Evolutionary conservation across 225 moss, liverwort and hornwort genomes (phyloP), one percentile per base, ranked within the genome.

Genomic region (Polytrichum formosum): DNA sequence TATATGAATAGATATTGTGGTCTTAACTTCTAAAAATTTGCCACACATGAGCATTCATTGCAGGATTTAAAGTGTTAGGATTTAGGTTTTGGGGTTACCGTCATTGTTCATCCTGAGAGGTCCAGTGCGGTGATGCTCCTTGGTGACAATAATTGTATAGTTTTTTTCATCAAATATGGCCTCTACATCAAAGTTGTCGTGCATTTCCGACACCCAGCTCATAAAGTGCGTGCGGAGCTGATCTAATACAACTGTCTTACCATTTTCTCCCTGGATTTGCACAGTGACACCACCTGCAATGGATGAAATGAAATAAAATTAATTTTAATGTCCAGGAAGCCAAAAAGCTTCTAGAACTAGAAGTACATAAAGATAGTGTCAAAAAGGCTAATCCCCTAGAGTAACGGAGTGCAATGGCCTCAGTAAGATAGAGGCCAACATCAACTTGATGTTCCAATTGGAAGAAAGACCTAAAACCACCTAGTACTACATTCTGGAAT

Each of bases 111-210:
- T 75, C 25, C 7, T 61, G 2, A 75, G 23, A 29, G 70, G 75
- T 10, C 55, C 68, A 10, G 18, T 62, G 6, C 55, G 55, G 23
- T 75, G 68, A 16, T 75, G 25, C 4, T 25, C 26, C 53, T 26
- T 60, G 26, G 56, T 69, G 61, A 75, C 13, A 28, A 67, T 53
- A 28, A 75, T 61, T 1, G 18, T 55, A n/a, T 53, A 10, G 4
- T 18, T 20, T 29, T 55, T 18, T 7, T 75, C 68, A 29, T 75
- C 75, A 68, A 75, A 68, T 10, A 68, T 69, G 21, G 75, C 75
- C 20, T 55, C 63, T 5, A 61, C 26, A 27, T 75, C 75, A 54
- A 68, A 75, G 21, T 22, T 26, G 6, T 37, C 59, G 18, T 75
- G 61, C 26, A 61, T 61, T 27, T 46, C 22, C 6, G 26, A 21